Percentiles rank a stretch among this genome's conserved stretches.
Conservation (phyloP, 768 basidiomycete species). For the Mycena polygramma region DNA sequence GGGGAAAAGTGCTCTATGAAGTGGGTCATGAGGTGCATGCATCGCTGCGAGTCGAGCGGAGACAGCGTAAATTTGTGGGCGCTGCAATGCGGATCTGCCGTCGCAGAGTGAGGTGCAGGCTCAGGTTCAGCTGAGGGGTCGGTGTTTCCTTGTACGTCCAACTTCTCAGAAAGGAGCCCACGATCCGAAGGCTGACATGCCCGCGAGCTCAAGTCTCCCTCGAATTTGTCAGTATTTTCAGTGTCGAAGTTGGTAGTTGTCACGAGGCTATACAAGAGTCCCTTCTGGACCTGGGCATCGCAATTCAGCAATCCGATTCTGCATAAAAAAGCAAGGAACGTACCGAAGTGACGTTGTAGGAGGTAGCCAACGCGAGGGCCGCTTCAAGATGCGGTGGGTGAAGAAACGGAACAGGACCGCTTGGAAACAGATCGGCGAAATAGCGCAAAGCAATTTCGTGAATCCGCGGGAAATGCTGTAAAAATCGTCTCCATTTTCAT, state of each 20-base stretch:
- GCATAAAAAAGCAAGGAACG: slow-evolving; percentile 42
- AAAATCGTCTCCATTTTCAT: background rate
- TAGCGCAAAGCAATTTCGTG: slow-evolving; percentile 58
- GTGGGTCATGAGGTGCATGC: slow-evolving; percentile 62
- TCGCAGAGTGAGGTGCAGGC: slow-evolving; percentile 21
- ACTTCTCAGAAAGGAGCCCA: slow-evolving; percentile 4
- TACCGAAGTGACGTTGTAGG: slow-evolving; percentile 64
- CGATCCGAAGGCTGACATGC: slow-evolving; percentile 16
- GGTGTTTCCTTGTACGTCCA: slow-evolving; percentile 22
- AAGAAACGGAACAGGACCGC: slow-evolving; percentile 58
- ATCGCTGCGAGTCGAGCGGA: slow-evolving; percentile 52
- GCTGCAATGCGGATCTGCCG: slow-evolving; percentile 35
- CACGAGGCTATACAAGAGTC: slow-evolving; percentile 74
- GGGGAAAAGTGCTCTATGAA: slow-evolving; percentile 80
- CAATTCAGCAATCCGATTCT: slow-evolving; percentile 5
- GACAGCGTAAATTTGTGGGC: slow-evolving; percentile 46
- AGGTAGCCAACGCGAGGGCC: slow-evolving; percentile 64
- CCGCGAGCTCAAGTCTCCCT: slow-evolving; percentile 16
- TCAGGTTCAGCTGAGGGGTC: slow-evolving; percentile 14
- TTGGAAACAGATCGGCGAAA: slow-evolving; percentile 63
- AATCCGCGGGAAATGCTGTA: slow-evolving; percentile 62
- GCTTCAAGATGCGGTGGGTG: slow-evolving; percentile 63
- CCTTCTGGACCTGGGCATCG: slow-evolving; percentile 65
- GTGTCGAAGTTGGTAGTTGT: slow-evolving; percentile 70
- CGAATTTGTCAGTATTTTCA: slow-evolving; percentile 41